These are phyloP conservation scores for Thermochaetoides thermophila DNA, from an alignment of 495 filamentous ascomycete genomes.

Conservation along the genomic window DNA sequence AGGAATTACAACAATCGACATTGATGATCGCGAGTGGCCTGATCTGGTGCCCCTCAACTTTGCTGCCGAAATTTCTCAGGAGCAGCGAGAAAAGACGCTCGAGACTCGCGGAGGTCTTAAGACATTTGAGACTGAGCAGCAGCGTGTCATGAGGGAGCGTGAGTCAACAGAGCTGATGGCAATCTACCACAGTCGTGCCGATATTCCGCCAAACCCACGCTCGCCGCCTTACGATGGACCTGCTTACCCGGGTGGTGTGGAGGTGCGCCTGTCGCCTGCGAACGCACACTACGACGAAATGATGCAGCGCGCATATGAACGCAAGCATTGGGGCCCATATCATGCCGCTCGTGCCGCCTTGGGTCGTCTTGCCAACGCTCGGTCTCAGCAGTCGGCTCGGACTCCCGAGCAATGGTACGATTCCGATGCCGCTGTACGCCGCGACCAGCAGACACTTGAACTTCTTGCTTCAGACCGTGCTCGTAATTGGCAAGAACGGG, in stretches of 20 bases:
- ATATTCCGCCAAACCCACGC: slow-evolving; percentile 63
- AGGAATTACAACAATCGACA: slow-evolving; percentile 8
- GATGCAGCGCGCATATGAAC: slow-evolving; percentile 13
- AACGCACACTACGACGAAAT: slow-evolving; percentile 18
- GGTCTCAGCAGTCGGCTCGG: background rate
- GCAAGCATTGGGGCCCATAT: slow-evolving; percentile 4
- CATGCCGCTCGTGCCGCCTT: slow-evolving; percentile 9
- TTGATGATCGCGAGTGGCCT: slow-evolving; percentile 40
- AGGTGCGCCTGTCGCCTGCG: slow-evolving; percentile 8
- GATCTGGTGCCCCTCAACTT: slow-evolving; percentile 38
- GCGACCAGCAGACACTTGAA: slow-evolving; percentile 15
- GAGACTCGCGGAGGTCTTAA: slow-evolving; percentile 48
- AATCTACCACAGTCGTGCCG: slow-evolving; percentile 55
- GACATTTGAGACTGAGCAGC: slow-evolving; percentile 46
- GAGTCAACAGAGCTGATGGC: slow-evolving; percentile 74
- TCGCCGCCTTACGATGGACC: slow-evolving; percentile 40
- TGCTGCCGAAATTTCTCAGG: slow-evolving; percentile 25
- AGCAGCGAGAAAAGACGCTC: slow-evolving; percentile 40
- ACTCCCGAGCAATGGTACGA: slow-evolving; percentile 2
- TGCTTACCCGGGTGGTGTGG: no score
- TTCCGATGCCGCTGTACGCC: slow-evolving; percentile 1
- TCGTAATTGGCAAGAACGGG: slow-evolving; percentile 18
- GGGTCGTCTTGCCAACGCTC: slow-evolving; percentile 5
- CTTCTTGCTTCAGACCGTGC: slow-evolving; percentile 22
- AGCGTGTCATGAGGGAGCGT: slow-evolving; percentile 49